A percentile compares a stretch with the other conserved stretches of the same genome.
Conservation (phyloP, 495 filamentous ascomycete species). For the Staphylotrichum tortipilum region DNA sequence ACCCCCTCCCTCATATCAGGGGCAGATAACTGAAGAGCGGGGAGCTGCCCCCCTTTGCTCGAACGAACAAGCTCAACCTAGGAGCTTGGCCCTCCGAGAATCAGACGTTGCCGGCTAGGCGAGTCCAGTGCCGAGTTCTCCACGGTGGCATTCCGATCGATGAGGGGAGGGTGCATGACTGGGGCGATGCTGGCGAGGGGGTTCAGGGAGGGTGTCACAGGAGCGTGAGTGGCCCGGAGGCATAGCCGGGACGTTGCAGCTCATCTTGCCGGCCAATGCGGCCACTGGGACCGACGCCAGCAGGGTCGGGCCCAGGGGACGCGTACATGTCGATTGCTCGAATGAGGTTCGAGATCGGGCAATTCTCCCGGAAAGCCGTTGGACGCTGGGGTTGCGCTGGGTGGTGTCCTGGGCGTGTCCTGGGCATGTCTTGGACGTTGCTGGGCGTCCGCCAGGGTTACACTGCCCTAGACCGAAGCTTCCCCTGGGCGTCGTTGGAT, state of each 20-base stretch:
- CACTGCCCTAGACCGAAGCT: not conserved
- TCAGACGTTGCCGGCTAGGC: not conserved
- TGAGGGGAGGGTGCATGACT: slow-evolving; percentile 8
- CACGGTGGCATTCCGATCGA: slow-evolving; percentile 5
- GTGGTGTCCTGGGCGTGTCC: too few relatives aligned
- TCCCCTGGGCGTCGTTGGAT: too few relatives aligned
- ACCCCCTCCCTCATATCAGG: too few relatives aligned
- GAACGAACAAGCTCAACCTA: not conserved
- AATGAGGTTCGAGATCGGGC: slow-evolving; percentile 16
- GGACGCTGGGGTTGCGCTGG: not conserved
- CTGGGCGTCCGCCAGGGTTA: too few relatives aligned
- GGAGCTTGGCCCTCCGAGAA: slow-evolving; percentile 10
- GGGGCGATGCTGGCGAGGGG: not conserved
- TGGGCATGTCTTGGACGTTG: too few relatives aligned
- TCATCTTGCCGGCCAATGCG: slow-evolving; percentile 6
- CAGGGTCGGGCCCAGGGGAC: too few relatives aligned
- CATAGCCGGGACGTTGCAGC: slow-evolving; percentile 11
- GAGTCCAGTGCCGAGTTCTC: slow-evolving; percentile 10
- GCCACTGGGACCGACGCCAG: not conserved
- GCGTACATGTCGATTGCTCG: not conserved
- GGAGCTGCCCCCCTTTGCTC: not conserved
- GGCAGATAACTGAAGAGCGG: not conserved
- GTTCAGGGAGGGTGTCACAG: slow-evolving; percentile 1
- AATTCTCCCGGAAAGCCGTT: slow-evolving; percentile 15
- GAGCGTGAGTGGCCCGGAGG: slow-evolving; percentile 11